Base-by-base conservation (phyloP, 2,329 filamentous ascomycete genomes). In the Scedosporium apiospermum region DNA sequence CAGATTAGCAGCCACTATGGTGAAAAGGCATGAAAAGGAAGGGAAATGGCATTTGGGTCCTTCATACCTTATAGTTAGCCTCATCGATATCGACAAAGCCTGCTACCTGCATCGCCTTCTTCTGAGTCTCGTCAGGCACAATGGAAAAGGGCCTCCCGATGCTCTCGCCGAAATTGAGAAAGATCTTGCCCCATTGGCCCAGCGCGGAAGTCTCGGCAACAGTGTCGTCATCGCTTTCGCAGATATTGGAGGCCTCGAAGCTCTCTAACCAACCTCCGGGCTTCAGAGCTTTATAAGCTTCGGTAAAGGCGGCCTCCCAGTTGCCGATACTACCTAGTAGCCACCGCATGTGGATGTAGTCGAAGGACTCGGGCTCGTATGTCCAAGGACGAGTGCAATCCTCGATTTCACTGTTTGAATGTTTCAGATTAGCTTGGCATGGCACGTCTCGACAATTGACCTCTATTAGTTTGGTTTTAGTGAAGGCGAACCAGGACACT, bases 251-350 rank as follows among this genome's bases (percentile, higher is more conserved):
- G 16, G 70, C 62, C 21, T 71, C 71, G 2, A 70, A 58, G 44
- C 68, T 63, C 60, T 74, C 69, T 7, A 74, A 63, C 66, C 68
- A 74, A 6, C 71, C 72, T 2, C 72, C 71, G 0, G 71, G 70
- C 65, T 80, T 80, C 21, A 85, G 71, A 63, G 84, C 79, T 62
- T 72, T 72, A 64, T 73, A 82, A 0, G 78, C 71, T 64, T 83
- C 80, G 16, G 71, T 70, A 63, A 88, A 79, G 5, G 88, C 72
- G 10, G 78, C 72, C 21, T 76, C 74, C 74, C 85, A 88, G 65
- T 85, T 80, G 0, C 75, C 71, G 65, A 88, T 80, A 57, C 80
- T 78, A 21, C 86, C 86, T 2, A 77, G 75, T 72, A 27, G 26
- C 26, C 26, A 27, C 26, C 26, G 26, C 26, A 27, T 27, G 26